Evolutionary conservation across 2,329 filamentous ascomycete species (phyloP).

Genomic region (Monilinia laxa): DNA sequence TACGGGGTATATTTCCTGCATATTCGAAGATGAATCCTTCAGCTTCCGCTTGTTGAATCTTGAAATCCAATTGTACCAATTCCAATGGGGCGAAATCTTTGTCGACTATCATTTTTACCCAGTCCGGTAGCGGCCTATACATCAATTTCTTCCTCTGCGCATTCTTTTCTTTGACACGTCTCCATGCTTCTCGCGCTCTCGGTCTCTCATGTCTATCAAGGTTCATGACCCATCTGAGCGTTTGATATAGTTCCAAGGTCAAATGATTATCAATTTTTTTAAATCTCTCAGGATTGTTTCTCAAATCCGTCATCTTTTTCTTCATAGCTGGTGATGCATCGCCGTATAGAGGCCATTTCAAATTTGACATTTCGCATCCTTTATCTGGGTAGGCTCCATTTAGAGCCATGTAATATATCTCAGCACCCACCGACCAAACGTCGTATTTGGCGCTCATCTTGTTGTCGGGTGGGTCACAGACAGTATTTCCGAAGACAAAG

Average conservation of each 20-base stretch:
- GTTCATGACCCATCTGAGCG: not conserved
- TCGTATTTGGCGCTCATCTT: conserved; percentile 18
- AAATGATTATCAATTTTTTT: not conserved
- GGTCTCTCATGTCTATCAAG: not conserved
- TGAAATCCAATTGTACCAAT: not conserved
- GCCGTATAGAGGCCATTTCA: not conserved
- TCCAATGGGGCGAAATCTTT: not conserved
- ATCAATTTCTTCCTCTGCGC: not conserved
- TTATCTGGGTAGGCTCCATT: not conserved
- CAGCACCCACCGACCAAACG: conserved; percentile 12
- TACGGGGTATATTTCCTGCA: not conserved
- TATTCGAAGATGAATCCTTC: not conserved
- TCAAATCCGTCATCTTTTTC: not conserved
- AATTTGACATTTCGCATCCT: not conserved
- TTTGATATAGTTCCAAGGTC: not conserved
- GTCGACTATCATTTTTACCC: not conserved
- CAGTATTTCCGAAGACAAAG: not conserved
- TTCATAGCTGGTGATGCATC: too few species aligned
- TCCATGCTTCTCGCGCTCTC: not conserved
- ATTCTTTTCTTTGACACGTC: not conserved
- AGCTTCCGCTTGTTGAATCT: not conserved
- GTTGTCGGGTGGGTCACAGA: conserved; percentile 11
- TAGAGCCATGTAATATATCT: conserved; percentile 15
- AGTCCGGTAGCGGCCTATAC: not conserved
- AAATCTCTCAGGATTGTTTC: not conserved